These are phyloP conservation scores for Annona squamosa DNA, from an alignment of 164 flowering plant genomes.

Conservation along the genomic window DNA sequence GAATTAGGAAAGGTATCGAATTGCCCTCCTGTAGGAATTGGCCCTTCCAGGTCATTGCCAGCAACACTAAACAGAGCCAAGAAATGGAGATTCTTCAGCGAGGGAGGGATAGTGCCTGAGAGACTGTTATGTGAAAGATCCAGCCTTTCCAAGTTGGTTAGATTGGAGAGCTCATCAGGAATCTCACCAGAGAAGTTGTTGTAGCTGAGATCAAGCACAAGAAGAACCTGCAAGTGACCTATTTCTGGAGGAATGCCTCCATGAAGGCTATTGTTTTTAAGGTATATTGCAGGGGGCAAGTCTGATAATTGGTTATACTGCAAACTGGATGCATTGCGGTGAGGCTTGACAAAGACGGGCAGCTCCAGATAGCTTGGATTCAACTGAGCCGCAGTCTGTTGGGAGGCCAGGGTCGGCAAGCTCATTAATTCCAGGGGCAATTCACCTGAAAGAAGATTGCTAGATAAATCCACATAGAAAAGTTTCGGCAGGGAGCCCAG, in stretches of 20 bases:
- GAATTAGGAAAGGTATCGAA: conserved; percentile 44
- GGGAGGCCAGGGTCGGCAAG: conserved; percentile 25
- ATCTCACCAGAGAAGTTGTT: conserved; percentile 49
- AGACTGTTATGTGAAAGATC: conserved; percentile 49
- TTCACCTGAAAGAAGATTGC: conserved; percentile 37
- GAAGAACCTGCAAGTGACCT: conserved; percentile 43
- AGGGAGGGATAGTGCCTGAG: conserved; percentile 52
- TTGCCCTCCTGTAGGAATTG: conserved; percentile 56
- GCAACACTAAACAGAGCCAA: conserved; percentile 54
- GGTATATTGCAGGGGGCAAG: conserved; percentile 54
- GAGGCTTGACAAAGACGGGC: conserved; percentile 45
- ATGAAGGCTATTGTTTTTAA: conserved; percentile 37
- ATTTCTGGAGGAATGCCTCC: conserved; percentile 52
- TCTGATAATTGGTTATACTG: conserved; percentile 53
- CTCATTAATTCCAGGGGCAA: conserved; percentile 33
- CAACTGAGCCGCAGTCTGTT: conserved; percentile 16
- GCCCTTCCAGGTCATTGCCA: conserved; percentile 50
- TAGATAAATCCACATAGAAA: conserved; percentile 52
- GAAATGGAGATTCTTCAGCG: conserved; percentile 45
- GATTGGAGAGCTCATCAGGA: conserved; percentile 46
- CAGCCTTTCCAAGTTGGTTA: conserved; percentile 43
- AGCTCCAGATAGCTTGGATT: conserved; percentile 32
- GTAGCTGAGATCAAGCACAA: conserved; percentile 42
- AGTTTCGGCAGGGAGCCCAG: conserved; percentile 41
- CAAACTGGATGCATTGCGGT: conserved; percentile 29